Percentiles rank a stretch among this genome's conserved stretches.
phyloP scores from a whole-genome alignment of 2,329 filamentous ascomycete species.

The Leptographium procerum region DNA sequence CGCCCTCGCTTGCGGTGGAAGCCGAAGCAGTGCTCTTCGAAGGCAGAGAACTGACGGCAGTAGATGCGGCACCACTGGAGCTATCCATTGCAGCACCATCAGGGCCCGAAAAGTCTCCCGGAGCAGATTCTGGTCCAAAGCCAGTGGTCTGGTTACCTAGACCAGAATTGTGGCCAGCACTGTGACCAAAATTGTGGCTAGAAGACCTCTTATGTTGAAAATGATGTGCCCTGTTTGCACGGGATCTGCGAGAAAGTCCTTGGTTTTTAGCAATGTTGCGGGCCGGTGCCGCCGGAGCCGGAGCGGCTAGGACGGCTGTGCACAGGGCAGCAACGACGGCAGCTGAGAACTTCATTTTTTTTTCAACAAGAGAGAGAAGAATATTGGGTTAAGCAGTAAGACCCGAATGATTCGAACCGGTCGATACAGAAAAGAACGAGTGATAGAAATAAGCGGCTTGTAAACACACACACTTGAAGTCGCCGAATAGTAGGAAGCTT shows the following conservation, averaged over 20 bases:
- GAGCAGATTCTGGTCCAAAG: neutral
- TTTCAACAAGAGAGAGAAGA: neutral
- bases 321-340: neutral
- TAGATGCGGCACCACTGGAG: too few relatives aligned
- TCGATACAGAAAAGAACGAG: neutral
- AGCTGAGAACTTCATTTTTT: conserved; percentile 1
- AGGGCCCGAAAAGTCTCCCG: too few relatives aligned
- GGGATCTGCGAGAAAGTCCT: neutral
- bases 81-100: too few relatives aligned
- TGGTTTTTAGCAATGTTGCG: neutral
- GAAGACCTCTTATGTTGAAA: neutral
- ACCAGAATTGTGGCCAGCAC: neutral
- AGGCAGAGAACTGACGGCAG: too few relatives aligned
- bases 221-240: neutral
- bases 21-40: neutral
- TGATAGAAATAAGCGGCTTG: neutral
- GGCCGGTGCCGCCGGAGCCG: neutral
- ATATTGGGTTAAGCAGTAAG: neutral
- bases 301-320: neutral
- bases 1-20: neutral
- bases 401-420: neutral
- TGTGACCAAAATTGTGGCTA: neutral
- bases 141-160: too few relatives aligned
- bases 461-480: neutral
- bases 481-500: neutral